Conservation (phyloP, 805 yeast species). For the Cyberlindnera sargentensis region DNA sequence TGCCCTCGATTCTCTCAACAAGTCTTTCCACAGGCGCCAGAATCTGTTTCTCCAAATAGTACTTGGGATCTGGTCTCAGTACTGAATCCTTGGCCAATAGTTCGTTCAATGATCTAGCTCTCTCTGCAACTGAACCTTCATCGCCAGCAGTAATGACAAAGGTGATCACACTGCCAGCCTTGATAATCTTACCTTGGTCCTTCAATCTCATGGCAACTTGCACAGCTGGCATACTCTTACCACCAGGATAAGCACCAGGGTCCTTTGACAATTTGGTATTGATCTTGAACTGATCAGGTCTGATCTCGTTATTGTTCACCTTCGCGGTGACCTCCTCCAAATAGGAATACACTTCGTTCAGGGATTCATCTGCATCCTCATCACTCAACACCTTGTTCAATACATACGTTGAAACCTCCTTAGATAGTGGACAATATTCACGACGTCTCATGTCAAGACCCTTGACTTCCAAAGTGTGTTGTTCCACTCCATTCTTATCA, state of each 20-base stretch:
- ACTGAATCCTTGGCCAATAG: slow-evolving; percentile 43
- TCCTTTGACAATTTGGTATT: slow-evolving; percentile 88
- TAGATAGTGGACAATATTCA: slow-evolving; percentile 90
- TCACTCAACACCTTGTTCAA: slow-evolving; percentile 66
- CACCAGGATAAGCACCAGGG: slow-evolving; percentile 76
- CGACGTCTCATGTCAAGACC: slow-evolving; percentile 97
- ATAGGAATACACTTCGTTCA: slow-evolving; percentile 64
- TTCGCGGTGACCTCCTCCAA: slow-evolving; percentile 52
- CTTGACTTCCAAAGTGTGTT: slow-evolving; percentile 71
- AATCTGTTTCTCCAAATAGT: slow-evolving; percentile 82
- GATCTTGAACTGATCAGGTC: slow-evolving; percentile 66
- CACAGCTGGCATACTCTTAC: slow-evolving; percentile 79
- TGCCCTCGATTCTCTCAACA: slow-evolving; percentile 78
- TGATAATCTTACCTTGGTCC: slow-evolving; percentile 77
- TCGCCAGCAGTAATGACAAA: slow-evolving; percentile 64
- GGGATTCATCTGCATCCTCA: slow-evolving; percentile 68
- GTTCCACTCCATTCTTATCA: slow-evolving; percentile 48
- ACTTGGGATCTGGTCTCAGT: slow-evolving; percentile 65
- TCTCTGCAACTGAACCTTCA: slow-evolving; percentile 54
- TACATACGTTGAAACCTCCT: slow-evolving; percentile 75
- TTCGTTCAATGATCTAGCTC: slow-evolving; percentile 81
- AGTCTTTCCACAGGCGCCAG: slow-evolving; percentile 87
- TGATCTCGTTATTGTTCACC: slow-evolving; percentile 52
- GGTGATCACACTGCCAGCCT: slow-evolving; percentile 86
- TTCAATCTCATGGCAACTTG: slow-evolving; percentile 82